Evolutionary conservation across 345 rosid genomes (phyloP).

Genomic region (Laguncularia racemosa): DNA sequence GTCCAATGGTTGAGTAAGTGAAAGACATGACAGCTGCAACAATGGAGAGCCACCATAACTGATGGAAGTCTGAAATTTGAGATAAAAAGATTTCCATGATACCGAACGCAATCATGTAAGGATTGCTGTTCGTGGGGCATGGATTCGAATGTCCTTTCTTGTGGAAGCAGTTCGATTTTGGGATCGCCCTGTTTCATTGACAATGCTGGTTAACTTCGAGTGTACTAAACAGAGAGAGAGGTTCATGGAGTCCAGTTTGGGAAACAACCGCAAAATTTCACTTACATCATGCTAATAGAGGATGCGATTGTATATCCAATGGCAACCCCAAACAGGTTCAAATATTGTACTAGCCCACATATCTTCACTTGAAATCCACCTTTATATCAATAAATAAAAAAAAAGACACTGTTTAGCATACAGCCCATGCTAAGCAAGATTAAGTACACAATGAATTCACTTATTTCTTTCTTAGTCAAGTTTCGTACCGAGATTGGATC

Average conservation of each 20-base stretch:
- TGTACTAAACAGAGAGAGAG: background rate
- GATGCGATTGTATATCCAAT: conserved; percentile 53
- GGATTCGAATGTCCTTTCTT: conserved; percentile 26
- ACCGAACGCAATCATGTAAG: conserved; percentile 68
- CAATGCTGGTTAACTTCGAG: no score
- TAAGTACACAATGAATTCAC: no score
- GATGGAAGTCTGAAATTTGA: conserved; percentile 81
- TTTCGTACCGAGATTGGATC: conserved; percentile 43
- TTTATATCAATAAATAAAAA: conserved; percentile 7
- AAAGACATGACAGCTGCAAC: conserved; percentile 94
- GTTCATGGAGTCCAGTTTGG: no score
- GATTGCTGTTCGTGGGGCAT: conserved; percentile 44
- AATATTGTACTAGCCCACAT: conserved; percentile 42
- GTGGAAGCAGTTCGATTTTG: conserved; percentile 51
- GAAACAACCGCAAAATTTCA: background rate
- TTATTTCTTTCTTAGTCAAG: background rate
- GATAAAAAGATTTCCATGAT: conserved; percentile 46
- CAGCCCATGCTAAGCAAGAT: no score
- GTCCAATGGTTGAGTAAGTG: conserved; percentile 86
- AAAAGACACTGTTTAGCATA: background rate
- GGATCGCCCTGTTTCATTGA: conserved; percentile 48
- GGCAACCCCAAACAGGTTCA: conserved; percentile 40
- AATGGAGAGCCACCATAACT: conserved; percentile 85
- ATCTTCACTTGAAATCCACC: conserved; percentile 30
- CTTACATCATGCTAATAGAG: conserved; percentile 37